Conservation (phyloP, 306 rosid genomes). For the Astragalus membranaceus region DNA sequence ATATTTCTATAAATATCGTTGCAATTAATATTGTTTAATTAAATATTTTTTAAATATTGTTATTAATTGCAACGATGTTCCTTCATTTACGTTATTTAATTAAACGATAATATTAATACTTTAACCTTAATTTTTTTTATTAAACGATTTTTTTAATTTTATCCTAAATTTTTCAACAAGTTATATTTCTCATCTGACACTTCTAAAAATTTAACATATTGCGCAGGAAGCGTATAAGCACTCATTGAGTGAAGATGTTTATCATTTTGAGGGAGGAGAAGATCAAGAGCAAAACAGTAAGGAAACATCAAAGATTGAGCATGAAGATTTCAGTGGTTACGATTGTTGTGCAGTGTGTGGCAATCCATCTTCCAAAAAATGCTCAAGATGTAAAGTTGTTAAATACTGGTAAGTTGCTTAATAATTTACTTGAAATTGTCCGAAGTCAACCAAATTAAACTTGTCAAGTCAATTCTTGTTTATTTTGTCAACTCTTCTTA, state of each 20-base stretch:
- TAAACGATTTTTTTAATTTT: no score
- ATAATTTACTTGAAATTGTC: neutral
- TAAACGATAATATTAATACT: no score
- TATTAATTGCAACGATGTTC: no score
- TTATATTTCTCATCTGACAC: no score
- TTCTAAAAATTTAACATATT: neutral
- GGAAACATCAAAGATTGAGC: neutral
- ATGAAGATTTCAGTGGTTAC: neutral
- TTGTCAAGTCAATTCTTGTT: neutral
- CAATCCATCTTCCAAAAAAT: conserved; percentile 18
- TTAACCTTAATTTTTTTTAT: no score
- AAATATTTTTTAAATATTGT: no score
- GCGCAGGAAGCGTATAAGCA: conserved; percentile 1
- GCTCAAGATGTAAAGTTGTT: conserved; percentile 26
- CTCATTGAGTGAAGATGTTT: neutral
- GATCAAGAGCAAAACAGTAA: neutral
- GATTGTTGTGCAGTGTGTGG: conserved; percentile 25
- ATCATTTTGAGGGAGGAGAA: conserved; percentile 5
- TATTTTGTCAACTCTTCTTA: neutral
- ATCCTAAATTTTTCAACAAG: no score
- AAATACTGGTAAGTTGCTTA: conserved; percentile 22
- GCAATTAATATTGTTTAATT: no score
- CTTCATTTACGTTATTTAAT: no score
- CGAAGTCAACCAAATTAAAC: neutral
- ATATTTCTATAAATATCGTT: no score